These are phyloP conservation scores for Chloranthus sessilifolius DNA, from an alignment of 164 flowering plant genomes.

Conservation along the genomic window DNA sequence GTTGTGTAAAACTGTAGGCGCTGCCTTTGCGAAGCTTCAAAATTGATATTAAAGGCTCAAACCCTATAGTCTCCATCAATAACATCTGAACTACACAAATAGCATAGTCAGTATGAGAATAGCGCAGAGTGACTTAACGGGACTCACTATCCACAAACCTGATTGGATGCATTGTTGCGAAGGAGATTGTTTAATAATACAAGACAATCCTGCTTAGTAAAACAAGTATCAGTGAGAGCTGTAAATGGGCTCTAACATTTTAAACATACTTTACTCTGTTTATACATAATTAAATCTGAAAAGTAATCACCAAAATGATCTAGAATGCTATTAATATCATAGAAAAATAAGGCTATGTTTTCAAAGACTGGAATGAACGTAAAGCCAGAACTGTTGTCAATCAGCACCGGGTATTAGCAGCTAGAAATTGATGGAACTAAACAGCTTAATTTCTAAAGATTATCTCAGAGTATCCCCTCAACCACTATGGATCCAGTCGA, in stretches of 20 bases:
- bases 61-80: constrained; percentile 90
- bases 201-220: constrained; percentile 74
- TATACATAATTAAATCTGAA: neutral
- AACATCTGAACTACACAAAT: constrained; percentile 43
- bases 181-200: constrained; percentile 88
- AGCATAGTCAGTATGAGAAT: neutral
- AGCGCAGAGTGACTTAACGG: no score
- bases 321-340: no score
- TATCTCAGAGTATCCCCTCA: no score
- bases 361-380: no score
- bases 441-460: no score
- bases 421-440: no score
- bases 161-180: constrained; percentile 76
- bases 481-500: no score
- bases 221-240: neutral
- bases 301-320: no score
- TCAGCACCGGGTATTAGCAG: no score
- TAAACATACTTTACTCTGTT: constrained; percentile 1
- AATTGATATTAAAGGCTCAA: constrained; percentile 78
- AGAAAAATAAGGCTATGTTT: no score
- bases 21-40: constrained; percentile 69
- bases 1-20: constrained; percentile 80
- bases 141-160: constrained; percentile 40
- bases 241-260: neutral
- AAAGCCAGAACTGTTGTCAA: no score